Conservation (phyloP, 2,329 filamentous ascomycete genomes). For the Alternaria ethzedia region DNA sequence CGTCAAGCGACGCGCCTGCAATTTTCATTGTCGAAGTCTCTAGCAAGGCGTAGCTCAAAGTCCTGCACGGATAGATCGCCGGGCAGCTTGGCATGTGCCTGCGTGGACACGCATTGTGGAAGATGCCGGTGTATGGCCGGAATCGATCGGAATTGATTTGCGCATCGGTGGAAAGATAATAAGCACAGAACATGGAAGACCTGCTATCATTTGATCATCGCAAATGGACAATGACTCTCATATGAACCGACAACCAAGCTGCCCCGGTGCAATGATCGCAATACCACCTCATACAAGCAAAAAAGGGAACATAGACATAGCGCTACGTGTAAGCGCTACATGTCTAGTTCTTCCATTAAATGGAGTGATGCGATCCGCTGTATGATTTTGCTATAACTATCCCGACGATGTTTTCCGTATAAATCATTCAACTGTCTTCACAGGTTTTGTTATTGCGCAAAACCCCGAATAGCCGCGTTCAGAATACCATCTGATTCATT, state of each 20-base stretch:
- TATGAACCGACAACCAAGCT: not conserved
- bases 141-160: not conserved
- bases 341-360: too few relatives aligned
- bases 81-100: not conserved
- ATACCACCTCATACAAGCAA: too few relatives aligned
- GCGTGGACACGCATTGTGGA: not conserved
- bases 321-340: too few relatives aligned
- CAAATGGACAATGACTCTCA: not conserved
- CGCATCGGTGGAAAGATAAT: not conserved
- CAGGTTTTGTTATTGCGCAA: too few relatives aligned
- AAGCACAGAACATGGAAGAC: not conserved
- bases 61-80: not conserved
- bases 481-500: too few relatives aligned
- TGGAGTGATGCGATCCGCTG: too few relatives aligned
- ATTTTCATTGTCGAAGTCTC: not conserved
- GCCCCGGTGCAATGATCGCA: too few relatives aligned
- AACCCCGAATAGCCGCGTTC: too few relatives aligned
- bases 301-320: too few relatives aligned
- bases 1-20: not conserved
- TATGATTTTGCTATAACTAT: too few relatives aligned
- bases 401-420: too few relatives aligned
- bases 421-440: too few relatives aligned
- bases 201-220: not conserved
- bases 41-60: not conserved
- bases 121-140: not conserved